Percentiles rank a stretch among this genome's conserved stretches.
Evolutionary conservation across 495 filamentous ascomycete species (phyloP).

Genomic region (Penicillium canescens): DNA sequence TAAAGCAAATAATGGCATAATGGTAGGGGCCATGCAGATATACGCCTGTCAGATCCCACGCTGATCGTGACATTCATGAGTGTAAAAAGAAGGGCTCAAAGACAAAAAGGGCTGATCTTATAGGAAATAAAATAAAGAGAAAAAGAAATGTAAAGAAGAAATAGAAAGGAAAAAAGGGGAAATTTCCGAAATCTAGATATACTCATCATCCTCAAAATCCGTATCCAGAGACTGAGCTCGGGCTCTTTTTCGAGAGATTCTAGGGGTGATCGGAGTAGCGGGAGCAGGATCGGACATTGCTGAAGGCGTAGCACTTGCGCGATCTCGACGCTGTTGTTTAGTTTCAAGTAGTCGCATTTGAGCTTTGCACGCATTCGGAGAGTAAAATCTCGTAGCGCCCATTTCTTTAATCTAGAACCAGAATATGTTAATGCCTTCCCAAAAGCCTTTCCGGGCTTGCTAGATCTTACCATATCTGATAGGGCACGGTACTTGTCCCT

Average conservation of each 20-base stretch:
- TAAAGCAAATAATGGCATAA: too few species aligned
- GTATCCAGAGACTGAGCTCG: conserved; percentile 6
- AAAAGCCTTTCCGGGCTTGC: not conserved
- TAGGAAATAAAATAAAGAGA: not conserved
- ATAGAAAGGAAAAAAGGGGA: not conserved
- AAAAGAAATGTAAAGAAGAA: not conserved
- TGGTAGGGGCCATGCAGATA: too few species aligned
- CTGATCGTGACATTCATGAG: too few species aligned
- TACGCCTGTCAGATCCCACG: too few species aligned
- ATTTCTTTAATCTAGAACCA: conserved; percentile 38
- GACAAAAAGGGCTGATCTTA: too few species aligned
- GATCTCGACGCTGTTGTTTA: conserved; percentile 19
- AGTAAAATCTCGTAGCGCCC: conserved; percentile 33
- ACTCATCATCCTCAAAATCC: not conserved
- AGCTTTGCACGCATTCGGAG: conserved; percentile 37
- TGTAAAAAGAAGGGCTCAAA: not conserved
- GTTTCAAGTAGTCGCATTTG: conserved; percentile 35
- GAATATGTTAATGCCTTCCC: not conserved
- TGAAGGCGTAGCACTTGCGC: conserved; percentile 17
- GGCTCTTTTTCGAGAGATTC: conserved; percentile 20
- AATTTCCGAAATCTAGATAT: not conserved
- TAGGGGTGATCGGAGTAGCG: conserved; percentile 13
- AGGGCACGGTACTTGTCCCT: conserved; percentile 51
- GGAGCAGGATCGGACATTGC: conserved; percentile 27
- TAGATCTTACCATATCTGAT: conserved; percentile 46